Base-by-base conservation (phyloP, 2,329 filamentous ascomycete genomes). In the Metarhizium guizhouense region DNA sequence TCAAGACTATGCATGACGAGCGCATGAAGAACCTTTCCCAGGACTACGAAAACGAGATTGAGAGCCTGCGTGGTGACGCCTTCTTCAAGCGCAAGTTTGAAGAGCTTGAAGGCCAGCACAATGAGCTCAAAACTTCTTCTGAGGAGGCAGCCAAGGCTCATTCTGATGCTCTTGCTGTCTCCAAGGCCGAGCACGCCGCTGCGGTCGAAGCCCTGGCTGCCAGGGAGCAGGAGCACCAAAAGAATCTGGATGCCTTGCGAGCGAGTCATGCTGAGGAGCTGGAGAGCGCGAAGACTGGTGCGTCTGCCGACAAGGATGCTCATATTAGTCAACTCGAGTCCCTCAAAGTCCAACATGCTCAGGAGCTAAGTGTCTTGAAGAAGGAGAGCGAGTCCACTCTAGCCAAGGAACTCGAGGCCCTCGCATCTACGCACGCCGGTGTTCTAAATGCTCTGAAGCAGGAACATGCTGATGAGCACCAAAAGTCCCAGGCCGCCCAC, bases 11-110 rank as follows among this genome's bases (percentile, higher is more conserved):
- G 65, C 80, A 86, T 63, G 75, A 81, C 58, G 75, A 79, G 60
- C 80, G 82, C 64, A 74, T 86, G 60, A 74, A 80, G 66, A 77
- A 76, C 58, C 68, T 86, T 54, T 82, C 81, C 1, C 73, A 80
- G 59, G 82, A 85, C 60, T 84, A 84, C 60, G 79, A 85, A 65
- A 75, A 77, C n/a, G 82, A 86, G 66, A 85, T 86, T 54, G 82
- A 85, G 63, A 79, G 78, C 56, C 76, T 85, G 16, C 77, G 79
- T 56, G 82, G 81, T 25, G 82, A 86, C 59, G 82, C 83, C 14
- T 80, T 80, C 65, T 83, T 84, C 69, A 84, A 83, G 71, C 78
- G 79, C 60, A 82, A 84, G 67, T 85, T 81, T 58, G 76, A 83
- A 57, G 79, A 82, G 42, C 74, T 86, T 6, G 81, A 85, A 64